Conservation (phyloP, 805 yeast genomes). For the Clavispora phyllophila region DNA sequence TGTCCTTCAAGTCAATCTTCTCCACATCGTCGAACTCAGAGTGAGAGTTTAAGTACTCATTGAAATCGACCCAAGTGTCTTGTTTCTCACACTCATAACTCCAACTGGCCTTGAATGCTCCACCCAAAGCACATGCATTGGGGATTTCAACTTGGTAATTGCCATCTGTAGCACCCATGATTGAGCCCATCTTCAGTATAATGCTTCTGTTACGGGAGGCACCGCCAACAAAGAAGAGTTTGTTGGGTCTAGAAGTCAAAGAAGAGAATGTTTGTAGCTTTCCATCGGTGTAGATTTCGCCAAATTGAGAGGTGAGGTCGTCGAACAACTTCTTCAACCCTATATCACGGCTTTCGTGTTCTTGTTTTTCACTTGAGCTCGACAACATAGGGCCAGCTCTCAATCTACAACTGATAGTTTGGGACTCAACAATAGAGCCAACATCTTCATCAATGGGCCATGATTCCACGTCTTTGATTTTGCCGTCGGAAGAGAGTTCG, state of each 20-base stretch:
- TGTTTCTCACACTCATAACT: slow-evolving; percentile 36
- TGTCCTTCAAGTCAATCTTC: slow-evolving; percentile 30
- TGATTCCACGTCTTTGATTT: slow-evolving; percentile 20
- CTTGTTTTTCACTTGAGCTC: slow-evolving; percentile 3
- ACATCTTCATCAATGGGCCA: slow-evolving; percentile 63
- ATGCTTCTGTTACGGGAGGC: slow-evolving; percentile 70
- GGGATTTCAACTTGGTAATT: slow-evolving; percentile 70
- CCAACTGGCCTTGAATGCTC: slow-evolving; percentile 85
- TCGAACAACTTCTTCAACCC: slow-evolving; percentile 18
- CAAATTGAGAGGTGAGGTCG: slow-evolving; percentile 28
- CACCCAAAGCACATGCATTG: slow-evolving; percentile 91
- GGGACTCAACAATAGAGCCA: slow-evolving; percentile 75
- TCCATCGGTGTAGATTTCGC: slow-evolving; percentile 46
- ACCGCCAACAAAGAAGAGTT: slow-evolving; percentile 83
- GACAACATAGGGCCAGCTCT: slow-evolving; percentile 71
- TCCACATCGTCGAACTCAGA: slow-evolving; percentile 47
- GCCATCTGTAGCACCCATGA: slow-evolving; percentile 63
- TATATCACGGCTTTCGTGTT: slow-evolving; percentile 1
- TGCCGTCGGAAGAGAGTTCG: slow-evolving; percentile 25
- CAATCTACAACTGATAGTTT: slow-evolving; percentile 77
- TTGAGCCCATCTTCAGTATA: slow-evolving; percentile 61
- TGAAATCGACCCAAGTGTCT: slow-evolving; percentile 38
- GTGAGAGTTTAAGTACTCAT: slow-evolving; percentile 29
- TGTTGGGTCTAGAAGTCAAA: slow-evolving; percentile 54
- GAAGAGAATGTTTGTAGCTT: slow-evolving; percentile 40